Percentiles rank a stretch among this genome's conserved stretches.
Evolutionary conservation across 371 early-diverging fungal species (phyloP).

Genomic region (Syncephalis plumigaleata): DNA sequence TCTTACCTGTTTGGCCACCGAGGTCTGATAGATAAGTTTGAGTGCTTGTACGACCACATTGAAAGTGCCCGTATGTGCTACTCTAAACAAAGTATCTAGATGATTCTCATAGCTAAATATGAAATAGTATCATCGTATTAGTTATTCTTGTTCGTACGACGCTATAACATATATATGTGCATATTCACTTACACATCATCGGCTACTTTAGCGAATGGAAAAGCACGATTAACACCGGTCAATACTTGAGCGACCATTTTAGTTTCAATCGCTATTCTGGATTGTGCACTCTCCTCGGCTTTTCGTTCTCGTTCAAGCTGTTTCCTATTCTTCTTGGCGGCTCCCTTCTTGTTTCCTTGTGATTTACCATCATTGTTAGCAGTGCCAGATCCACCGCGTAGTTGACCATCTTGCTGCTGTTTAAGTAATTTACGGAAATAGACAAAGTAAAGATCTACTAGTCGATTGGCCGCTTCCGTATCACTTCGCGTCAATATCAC

Average conservation of each 20-base stretch:
- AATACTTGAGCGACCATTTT: constrained; percentile 84
- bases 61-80: constrained; percentile 74
- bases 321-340: constrained; percentile 20
- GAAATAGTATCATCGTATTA: neutral
- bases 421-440: constrained; percentile 65
- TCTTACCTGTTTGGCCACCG: constrained; percentile 15
- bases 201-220: constrained; percentile 74
- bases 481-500: constrained; percentile 60
- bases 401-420: constrained; percentile 8
- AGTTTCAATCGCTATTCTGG: no score
- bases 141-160: neutral
- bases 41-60: constrained; percentile 85
- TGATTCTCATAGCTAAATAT: constrained; percentile 34
- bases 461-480: constrained; percentile 50
- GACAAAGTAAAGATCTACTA: constrained; percentile 80
- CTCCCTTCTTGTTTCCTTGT: no score
- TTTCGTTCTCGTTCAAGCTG: constrained; percentile 21
- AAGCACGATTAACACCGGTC: constrained; percentile 91
- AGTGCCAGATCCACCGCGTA: constrained; percentile 17
- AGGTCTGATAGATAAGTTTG: constrained; percentile 69
- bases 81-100: constrained; percentile 68
- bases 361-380: constrained; percentile 9
- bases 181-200: constrained; percentile 35
- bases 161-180: neutral
- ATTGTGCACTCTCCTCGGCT: constrained; percentile 36